Base-by-base conservation (phyloP, 106 monocot species). In the Apostasia shenzhenica region DNA sequence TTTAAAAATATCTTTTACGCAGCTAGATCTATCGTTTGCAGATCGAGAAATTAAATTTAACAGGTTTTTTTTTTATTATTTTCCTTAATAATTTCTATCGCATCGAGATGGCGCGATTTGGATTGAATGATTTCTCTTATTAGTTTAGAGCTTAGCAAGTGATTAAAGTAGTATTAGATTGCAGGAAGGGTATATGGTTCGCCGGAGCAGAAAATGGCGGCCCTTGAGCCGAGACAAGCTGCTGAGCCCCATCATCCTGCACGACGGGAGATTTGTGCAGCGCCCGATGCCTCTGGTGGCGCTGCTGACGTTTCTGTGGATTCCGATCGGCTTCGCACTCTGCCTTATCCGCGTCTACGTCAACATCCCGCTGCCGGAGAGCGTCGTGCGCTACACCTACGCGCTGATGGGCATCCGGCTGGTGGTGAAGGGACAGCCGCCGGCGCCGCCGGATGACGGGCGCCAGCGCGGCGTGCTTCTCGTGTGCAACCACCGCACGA, bases 401-500 rank as follows among this genome's bases (percentile, higher is more conserved):
- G 75, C 78, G 62, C 44, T 81, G 37, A 71, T 85, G 81, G 85
- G 85, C 67, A 86, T 84, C 79, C 74, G 79, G 0, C 70, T 84
- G 13, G 70, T 92, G 56, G 95, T 91, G 14, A 70, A 65, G 50
- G 88, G 91, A 68, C 70, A 59, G 73, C 88, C 71, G 26, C 91
- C 65, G 42, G 76, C 66, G 13, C 73, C 83, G 40, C 77, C 72
- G 2, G 73, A 72, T 48, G 67, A 67, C 42, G 78, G 78, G 38
- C 81, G 81, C 48, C 41, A 9, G 3, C 83, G 79, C 14, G 94
- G 91, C 13, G 88, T 88, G 49, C 91, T 95, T 58, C 78, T 91
- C 59, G 95, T 92, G 8, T 95, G 95, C 86, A 95, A 89, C 77
- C 95, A 95, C 75, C 88, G 95, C 65, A 91, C 89, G 39, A 76